phyloP scores from a whole-genome alignment of 495 filamentous ascomycete genomes.

The Podospora australis region DNA sequence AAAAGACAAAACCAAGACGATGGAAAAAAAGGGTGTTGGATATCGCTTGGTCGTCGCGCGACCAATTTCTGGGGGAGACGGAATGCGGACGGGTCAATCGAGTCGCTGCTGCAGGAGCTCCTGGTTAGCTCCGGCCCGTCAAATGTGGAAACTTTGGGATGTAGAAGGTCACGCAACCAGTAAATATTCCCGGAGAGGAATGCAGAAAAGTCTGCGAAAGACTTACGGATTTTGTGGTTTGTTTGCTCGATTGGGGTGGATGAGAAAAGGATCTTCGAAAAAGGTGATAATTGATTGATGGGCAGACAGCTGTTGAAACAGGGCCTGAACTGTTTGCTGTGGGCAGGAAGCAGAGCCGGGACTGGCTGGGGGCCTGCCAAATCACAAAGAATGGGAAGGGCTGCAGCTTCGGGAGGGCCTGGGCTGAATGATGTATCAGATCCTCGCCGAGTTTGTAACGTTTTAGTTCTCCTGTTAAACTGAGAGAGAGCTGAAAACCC shows the following conservation, averaged over 20 bases:
- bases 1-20: not conserved
- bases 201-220: not conserved
- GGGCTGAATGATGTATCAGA: no score
- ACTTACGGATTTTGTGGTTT: not conserved
- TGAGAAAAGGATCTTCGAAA: no score
- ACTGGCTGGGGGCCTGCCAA: not conserved
- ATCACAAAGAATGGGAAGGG: conserved; percentile 4
- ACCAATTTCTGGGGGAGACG: conserved; percentile 1
- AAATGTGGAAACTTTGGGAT: not conserved
- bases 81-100: not conserved
- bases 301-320: conserved; percentile 11
- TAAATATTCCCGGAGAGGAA: not conserved
- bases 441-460: no score
- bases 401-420: no score
- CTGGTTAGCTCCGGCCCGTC: not conserved
- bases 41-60: not conserved
- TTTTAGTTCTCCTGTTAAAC: no score
- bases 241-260: not conserved
- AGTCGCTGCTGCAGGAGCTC: not conserved
- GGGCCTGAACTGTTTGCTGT: not conserved
- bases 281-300: not conserved
- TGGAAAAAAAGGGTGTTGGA: not conserved
- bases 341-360: conserved; percentile 10
- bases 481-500: no score
- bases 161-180: not conserved